Evolutionary conservation across 495 filamentous ascomycete genomes (phyloP), one percentile per base, ranked within the genome.

Genomic region (Podospora pseudocomata): DNA sequence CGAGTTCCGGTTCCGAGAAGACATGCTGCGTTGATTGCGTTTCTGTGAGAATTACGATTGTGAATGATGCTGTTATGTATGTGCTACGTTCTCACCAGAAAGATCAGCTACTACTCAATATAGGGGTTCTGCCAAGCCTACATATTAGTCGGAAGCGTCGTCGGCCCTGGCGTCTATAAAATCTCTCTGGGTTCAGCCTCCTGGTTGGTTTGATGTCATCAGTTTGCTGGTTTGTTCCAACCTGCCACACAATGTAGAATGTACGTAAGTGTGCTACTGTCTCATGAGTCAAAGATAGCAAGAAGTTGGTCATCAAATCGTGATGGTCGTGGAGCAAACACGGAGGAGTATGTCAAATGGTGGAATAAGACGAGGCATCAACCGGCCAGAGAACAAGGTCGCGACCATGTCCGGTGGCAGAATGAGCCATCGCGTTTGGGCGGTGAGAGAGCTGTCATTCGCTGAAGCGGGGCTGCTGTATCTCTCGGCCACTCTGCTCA

Each of bases 1-100:
- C 5, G 78, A 72, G 49, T 80, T 80, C 49, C 82, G 80, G 20
- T 78, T 82, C 55, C 82, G 76, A 0, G 80, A 79, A 23, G 81
- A 80, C 82, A 83, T 85, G 64, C 32, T 30, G 60, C 13, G 39
- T 49, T 4, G 9, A 20, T 20, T 59, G 13, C 5, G 18, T 30
- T 30, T 32, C 3, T 32, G 30, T 32, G 7, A 32, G 30, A 7
- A 32, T 32, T 32, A 4, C 30, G 23, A 23, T 23, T 23, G 23
- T 23, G 23, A 23, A 23, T 23, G 23, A 23, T 23, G 23, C 23
- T 23, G 23, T 2, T 23, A 23, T 23, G 23, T 23, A 23, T 23
- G 23, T 23, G 23, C 23, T 23, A 23, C 54, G 9, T 5, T 23
- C 5, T 57, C 9, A 57, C 16, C 9, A 23, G 18, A 18, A 57